These are phyloP conservation scores for Xylaria flabelliformis DNA, from an alignment of 495 filamentous ascomycete genomes.

Conservation along the genomic window DNA sequence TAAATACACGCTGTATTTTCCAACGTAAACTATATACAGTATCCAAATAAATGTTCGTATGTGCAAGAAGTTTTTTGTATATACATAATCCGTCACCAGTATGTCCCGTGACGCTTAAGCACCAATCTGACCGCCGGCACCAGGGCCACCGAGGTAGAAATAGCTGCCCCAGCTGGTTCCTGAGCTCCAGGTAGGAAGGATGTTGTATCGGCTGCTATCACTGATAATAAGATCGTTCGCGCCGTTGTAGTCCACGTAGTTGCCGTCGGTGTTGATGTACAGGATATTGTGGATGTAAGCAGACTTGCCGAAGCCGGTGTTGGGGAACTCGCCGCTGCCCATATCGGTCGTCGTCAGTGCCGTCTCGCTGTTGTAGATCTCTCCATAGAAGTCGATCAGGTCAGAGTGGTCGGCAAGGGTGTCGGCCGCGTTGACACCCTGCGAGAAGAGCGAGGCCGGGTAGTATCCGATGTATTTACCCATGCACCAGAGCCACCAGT, in stretches of 20 bases:
- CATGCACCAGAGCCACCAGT: conserved; percentile 41
- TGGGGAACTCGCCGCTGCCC: conserved; percentile 39
- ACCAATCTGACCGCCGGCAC: conserved; percentile 35
- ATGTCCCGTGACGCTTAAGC: conserved; percentile 21
- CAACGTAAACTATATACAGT: conserved; percentile 8
- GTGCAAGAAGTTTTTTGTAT: conserved; percentile 1
- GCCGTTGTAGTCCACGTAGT: conserved; percentile 27
- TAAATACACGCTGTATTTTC: neutral
- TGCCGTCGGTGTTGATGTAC: conserved; percentile 10
- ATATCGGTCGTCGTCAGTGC: conserved; percentile 40
- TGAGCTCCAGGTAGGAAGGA: conserved; percentile 21
- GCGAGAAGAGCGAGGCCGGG: conserved; percentile 30
- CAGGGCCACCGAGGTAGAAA: conserved; percentile 38
- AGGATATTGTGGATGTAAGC: conserved; percentile 40
- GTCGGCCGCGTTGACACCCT: conserved; percentile 11
- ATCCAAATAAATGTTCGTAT: conserved; percentile 3
- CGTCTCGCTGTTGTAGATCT: conserved; percentile 37
- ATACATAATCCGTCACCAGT: neutral
- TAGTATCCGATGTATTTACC: conserved; percentile 42
- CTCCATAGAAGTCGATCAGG: conserved; percentile 38
- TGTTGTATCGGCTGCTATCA: conserved; percentile 33
- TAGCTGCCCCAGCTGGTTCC: conserved; percentile 32
- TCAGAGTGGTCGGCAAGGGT: conserved; percentile 33
- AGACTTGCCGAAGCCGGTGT: conserved; percentile 29
- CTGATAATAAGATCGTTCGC: conserved; percentile 26